phyloP scores from a whole-genome alignment of 306 rosid genomes.

The Prunus armeniaca region DNA sequence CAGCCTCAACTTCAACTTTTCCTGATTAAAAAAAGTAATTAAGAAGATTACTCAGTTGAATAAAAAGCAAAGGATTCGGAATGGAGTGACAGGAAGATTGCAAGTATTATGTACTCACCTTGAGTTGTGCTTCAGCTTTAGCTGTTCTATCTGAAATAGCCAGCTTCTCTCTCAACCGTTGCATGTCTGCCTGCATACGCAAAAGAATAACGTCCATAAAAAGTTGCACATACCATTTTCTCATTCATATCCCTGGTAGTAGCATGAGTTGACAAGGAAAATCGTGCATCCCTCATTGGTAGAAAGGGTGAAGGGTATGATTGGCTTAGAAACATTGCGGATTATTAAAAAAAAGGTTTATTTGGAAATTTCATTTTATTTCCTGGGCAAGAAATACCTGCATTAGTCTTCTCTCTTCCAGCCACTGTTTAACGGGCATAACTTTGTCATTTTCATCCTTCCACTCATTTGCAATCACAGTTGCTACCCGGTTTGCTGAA shows the following conservation, averaged over 20 bases:
- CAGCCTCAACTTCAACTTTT: constrained; percentile 79
- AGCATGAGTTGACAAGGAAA: not conserved
- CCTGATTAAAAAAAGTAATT: constrained; percentile 42
- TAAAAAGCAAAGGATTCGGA: not conserved
- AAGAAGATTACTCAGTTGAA: not conserved
- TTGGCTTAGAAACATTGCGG: not conserved
- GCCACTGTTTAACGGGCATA: constrained; percentile 96
- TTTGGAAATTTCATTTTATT: not conserved
- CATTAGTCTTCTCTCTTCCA: constrained; percentile 82
- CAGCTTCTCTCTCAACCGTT: constrained; percentile 80
- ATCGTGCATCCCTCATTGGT: not conserved
- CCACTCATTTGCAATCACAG: constrained; percentile 89
- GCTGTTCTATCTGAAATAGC: constrained; percentile 83
- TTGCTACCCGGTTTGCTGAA: constrained; percentile 83
- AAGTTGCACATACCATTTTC: not conserved
- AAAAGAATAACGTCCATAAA: not conserved
- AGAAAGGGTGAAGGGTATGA: not conserved
- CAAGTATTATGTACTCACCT: constrained; percentile 43
- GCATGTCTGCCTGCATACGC: constrained; percentile 74
- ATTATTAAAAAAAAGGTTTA: not conserved
- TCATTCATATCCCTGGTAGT: not conserved
- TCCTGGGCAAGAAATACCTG: constrained; percentile 48
- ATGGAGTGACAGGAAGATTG: constrained; percentile 1
- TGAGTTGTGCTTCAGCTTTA: constrained; percentile 88
- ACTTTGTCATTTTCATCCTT: constrained; percentile 86